Base-by-base conservation (phyloP, 352 stramenopile genomes). In the Phytophthora agathidicida region DNA sequence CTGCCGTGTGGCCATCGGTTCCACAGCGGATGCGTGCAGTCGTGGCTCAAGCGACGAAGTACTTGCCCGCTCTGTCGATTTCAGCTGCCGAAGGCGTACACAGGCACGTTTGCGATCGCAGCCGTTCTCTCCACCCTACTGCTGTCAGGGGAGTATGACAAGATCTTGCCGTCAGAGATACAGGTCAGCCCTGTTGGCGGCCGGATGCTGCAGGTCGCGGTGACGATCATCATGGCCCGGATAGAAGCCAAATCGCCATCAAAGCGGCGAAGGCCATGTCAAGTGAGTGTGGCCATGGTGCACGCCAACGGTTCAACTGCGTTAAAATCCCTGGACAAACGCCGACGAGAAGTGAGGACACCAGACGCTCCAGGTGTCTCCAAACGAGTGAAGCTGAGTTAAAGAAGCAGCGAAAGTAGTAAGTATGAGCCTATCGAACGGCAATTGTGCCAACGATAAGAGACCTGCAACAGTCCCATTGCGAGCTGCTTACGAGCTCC, bases 11-110 rank as follows among this genome's bases (percentile, higher is more conserved):
- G 81, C 32, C 96, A 99, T 72, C 56, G 82, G 28, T 98, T 98
- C 71, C 94, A 99, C 68, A 63, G 83, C n/a, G 66, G 72, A 31
- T 99, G 96, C 74, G 88, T 98, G 44, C 61, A 85, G 37, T 87
- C 78, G 20, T 99, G 96, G 94, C 89, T 97, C 31, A 64, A 80
- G 41, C 88, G 91, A 44, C 88, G 97, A 53, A 83, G 75, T 39
- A 95, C 89, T 24, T 99, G 96, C 68, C 94, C 93, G 13, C 87
- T 96, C 13, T 99, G 96, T 64, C 94, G 96, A 26, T 85, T 92
- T 54, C 88, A 97, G 72, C 81, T 97, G 17, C 77, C 68, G 17
- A 85, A 81, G 52, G 77, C 77, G 32, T 88, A 89, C 51, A 75
- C 73, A 0, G 82, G 82, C 10, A 88, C 70, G 53, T 91, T 87